Percentiles rank a stretch among this genome's conserved stretches.
Conservation (phyloP, 2,329 filamentous ascomycete species). For the Incumbomyces delicatus region DNA sequence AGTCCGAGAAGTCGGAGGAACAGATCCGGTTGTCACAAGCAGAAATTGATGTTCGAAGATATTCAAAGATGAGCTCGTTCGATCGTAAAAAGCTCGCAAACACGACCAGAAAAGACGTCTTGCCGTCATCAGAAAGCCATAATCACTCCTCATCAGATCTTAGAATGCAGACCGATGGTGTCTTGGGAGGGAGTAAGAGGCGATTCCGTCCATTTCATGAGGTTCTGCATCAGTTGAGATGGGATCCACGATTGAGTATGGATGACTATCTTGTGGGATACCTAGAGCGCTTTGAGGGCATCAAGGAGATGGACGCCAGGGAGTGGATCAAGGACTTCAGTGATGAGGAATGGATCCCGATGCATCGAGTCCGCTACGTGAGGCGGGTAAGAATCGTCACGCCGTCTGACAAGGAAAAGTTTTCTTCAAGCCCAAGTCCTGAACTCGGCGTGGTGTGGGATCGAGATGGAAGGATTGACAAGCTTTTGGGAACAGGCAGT, state of each 20-base stretch:
- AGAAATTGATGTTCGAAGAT: slow-evolving; percentile 3
- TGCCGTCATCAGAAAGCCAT: not conserved
- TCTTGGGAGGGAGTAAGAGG: not conserved
- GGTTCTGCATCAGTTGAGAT: slow-evolving; percentile 40
- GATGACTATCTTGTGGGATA: slow-evolving; percentile 44
- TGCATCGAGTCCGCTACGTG: slow-evolving; percentile 45
- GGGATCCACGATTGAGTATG: slow-evolving; percentile 38
- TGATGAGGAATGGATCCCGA: slow-evolving; percentile 48
- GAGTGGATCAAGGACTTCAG: slow-evolving; percentile 46
- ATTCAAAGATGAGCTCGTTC: slow-evolving; percentile 2
- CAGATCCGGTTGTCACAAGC: not conserved
- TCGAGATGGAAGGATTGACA: slow-evolving; percentile 37
- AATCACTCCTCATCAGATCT: not conserved
- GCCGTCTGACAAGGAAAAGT: slow-evolving; percentile 21
- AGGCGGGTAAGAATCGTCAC: slow-evolving; percentile 25
- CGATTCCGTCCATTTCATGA: slow-evolving; percentile 21
- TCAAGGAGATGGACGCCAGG: slow-evolving; percentile 38
- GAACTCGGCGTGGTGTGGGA: slow-evolving; percentile 38
- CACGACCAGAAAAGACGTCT: not conserved
- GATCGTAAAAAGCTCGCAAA: slow-evolving; percentile 3
- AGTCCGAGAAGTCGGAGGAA: slow-evolving; percentile 3
- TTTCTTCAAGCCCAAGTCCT: not conserved
- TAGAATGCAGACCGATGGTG: not conserved
- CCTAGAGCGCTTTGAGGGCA: slow-evolving; percentile 43
- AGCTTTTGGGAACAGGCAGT: slow-evolving; percentile 36